A percentile compares a stretch with the other conserved stretches of the same genome.
These are phyloP conservation scores for Neofusicoccum sp. DNA, from an alignment of 2,329 filamentous ascomycete species.

Conservation along the genomic window DNA sequence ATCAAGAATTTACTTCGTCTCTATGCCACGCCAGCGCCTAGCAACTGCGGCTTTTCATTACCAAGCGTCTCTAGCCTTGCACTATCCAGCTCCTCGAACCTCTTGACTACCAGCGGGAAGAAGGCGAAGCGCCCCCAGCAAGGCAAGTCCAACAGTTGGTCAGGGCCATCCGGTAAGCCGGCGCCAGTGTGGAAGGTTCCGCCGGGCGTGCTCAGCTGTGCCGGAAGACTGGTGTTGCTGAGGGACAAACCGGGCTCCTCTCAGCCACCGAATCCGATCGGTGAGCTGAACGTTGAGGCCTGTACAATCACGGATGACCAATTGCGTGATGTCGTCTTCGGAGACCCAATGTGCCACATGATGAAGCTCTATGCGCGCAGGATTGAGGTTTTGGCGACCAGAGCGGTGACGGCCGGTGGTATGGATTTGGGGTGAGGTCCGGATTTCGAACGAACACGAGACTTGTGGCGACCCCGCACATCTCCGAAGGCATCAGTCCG, in stretches of 20 bases:
- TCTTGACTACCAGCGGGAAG: neutral
- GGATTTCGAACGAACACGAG: neutral
- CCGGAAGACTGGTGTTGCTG: constrained; percentile 69
- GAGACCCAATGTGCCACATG: constrained; percentile 76
- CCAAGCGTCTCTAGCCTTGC: constrained; percentile 1
- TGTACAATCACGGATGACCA: constrained; percentile 69
- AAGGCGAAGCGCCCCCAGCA: constrained; percentile 23
- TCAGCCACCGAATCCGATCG: neutral
- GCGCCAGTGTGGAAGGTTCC: constrained; percentile 64
- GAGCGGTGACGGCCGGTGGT: constrained; percentile 60
- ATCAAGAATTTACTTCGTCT: constrained; percentile 72
- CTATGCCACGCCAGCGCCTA: constrained; percentile 63
- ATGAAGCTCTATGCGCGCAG: constrained; percentile 77
- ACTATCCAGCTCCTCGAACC: neutral
- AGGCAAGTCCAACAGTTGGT: constrained; percentile 8
- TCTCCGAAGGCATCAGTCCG: neutral
- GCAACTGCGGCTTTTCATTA: neutral
- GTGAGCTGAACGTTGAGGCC: constrained; percentile 57
- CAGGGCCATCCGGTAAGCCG: constrained; percentile 24
- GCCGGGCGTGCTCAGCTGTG: constrained; percentile 66
- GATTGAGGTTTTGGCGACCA: constrained; percentile 71
- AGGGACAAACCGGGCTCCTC: constrained; percentile 34
- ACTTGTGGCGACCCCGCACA: neutral
- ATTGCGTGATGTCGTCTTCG: constrained; percentile 73
- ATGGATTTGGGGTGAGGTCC: constrained; percentile 6